Evolutionary conservation across 306 rosid species (phyloP).

Genomic region (Dalbergia cultrata): DNA sequence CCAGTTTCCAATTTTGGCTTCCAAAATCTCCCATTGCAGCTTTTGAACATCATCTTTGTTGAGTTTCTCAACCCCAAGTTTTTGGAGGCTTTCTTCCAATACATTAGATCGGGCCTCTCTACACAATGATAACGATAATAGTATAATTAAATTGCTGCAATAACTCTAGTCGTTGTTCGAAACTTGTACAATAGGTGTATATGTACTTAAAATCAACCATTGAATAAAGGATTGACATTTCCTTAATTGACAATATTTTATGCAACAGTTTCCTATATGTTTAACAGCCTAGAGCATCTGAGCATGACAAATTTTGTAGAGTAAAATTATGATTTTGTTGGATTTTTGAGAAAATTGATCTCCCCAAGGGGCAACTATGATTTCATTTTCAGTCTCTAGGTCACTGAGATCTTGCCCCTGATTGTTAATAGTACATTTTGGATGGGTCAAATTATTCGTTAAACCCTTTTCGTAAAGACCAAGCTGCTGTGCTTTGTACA

Average conservation of each 20-base stretch:
- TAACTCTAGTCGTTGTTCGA: slow-evolving; percentile 6
- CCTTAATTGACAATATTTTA: slow-evolving; percentile 8
- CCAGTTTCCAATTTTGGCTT: slow-evolving; percentile 99
- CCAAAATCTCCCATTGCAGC: slow-evolving; percentile 97
- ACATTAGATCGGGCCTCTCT: slow-evolving; percentile 89
- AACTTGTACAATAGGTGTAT: neutral
- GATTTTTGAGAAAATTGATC: neutral
- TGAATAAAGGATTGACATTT: slow-evolving; percentile 9
- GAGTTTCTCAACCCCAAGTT: slow-evolving; percentile 95
- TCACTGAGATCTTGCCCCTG: neutral
- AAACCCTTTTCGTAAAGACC: neutral
- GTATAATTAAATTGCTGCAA: slow-evolving; percentile 26
- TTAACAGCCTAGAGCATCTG: slow-evolving; percentile 19
- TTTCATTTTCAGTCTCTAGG: neutral
- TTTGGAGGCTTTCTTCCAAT: slow-evolving; percentile 90
- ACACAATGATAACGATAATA: slow-evolving; percentile 35
- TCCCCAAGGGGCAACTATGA: slow-evolving; percentile 2
- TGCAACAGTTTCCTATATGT: slow-evolving; percentile 7
- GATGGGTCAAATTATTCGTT: neutral
- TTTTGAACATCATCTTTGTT: slow-evolving; percentile 97
- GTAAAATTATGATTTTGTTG: neutral
- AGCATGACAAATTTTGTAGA: slow-evolving; percentile 2
- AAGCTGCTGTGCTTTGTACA: neutral
- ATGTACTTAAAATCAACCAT: neutral
- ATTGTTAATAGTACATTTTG: neutral